Conservation (phyloP, 2,329 filamentous ascomycete species). For the Penicillium capsulatum region DNA sequence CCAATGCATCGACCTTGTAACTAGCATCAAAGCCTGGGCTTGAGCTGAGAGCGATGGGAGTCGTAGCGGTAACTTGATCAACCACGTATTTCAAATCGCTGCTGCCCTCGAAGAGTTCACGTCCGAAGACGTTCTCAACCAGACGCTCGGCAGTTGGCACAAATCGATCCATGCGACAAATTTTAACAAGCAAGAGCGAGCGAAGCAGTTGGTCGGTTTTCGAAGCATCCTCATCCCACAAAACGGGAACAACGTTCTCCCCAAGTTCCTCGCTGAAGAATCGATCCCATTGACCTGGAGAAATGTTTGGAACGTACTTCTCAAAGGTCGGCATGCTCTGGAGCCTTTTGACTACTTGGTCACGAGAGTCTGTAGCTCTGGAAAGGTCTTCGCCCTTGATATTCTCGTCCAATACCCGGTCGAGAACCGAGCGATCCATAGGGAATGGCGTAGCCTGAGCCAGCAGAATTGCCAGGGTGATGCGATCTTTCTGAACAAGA, state of each 20-base stretch:
- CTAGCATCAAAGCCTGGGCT: constrained; percentile 96
- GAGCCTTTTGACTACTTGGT: constrained; percentile 65
- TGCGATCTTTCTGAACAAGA: constrained; percentile 85
- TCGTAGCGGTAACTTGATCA: constrained; percentile 73
- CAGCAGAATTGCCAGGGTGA: constrained; percentile 90
- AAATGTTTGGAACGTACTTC: constrained; percentile 61
- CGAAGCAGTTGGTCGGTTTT: constrained; percentile 71
- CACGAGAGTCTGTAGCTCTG: constrained; percentile 58
- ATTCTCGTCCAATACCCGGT: constrained; percentile 74
- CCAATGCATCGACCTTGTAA: constrained; percentile 96
- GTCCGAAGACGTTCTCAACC: constrained; percentile 77
- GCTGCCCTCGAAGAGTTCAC: constrained; percentile 73
- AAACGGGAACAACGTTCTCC: constrained; percentile 73
- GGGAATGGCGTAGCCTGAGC: constrained; percentile 93
- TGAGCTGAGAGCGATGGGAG: constrained; percentile 87
- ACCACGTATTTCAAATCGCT: constrained; percentile 85
- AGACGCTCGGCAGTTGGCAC: constrained; percentile 92
- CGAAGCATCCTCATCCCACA: constrained; percentile 64
- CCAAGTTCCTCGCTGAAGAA: constrained; percentile 84
- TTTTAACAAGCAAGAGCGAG: constrained; percentile 84
- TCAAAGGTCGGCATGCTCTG: constrained; percentile 70
- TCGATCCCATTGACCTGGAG: constrained; percentile 65
- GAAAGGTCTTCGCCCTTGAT: constrained; percentile 76
- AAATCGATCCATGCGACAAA: constrained; percentile 93
- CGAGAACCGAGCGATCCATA: constrained; percentile 88